A percentile compares a stretch with the other conserved stretches of the same genome.
Evolutionary conservation across 305 asterid genomes (phyloP).

Genomic region (Fraxinus sp.): DNA sequence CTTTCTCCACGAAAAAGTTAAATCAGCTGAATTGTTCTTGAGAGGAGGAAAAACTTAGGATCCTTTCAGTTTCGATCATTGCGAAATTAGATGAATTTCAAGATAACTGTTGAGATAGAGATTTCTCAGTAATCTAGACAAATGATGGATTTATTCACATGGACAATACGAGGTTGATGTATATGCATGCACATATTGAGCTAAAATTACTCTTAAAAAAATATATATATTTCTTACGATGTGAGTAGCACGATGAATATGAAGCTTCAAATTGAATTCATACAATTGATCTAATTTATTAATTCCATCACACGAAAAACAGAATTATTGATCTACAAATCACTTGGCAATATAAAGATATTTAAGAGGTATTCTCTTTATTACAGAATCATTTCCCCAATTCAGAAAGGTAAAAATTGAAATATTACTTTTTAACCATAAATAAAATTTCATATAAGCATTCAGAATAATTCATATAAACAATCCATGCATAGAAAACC

Average conservation of each 20-base stretch:
- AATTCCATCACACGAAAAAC: neutral
- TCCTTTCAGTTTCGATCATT: neutral
- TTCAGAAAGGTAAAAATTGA: slow-evolving; percentile 5
- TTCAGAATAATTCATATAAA: neutral
- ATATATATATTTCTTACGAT: neutral
- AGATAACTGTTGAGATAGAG: neutral
- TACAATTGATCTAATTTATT: neutral
- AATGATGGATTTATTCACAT: neutral
- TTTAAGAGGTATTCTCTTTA: slow-evolving; percentile 1
- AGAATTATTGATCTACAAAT: neutral
- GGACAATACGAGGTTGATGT: neutral
- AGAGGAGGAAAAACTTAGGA: neutral
- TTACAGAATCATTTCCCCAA: neutral
- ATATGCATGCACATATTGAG: neutral
- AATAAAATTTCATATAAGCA: slow-evolving; percentile 3
- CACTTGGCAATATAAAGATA: neutral
- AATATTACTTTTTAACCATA: neutral
- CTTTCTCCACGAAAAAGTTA: neutral
- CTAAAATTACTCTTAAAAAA: neutral
- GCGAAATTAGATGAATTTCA: neutral
- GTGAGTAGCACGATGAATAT: neutral
- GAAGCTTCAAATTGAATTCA: neutral
- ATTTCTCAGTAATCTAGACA: neutral
- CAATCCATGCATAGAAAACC: neutral
- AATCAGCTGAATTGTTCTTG: neutral